Base-by-base conservation (phyloP, 1,139 yeast species). In the Spathaspora jeffriesii region DNA sequence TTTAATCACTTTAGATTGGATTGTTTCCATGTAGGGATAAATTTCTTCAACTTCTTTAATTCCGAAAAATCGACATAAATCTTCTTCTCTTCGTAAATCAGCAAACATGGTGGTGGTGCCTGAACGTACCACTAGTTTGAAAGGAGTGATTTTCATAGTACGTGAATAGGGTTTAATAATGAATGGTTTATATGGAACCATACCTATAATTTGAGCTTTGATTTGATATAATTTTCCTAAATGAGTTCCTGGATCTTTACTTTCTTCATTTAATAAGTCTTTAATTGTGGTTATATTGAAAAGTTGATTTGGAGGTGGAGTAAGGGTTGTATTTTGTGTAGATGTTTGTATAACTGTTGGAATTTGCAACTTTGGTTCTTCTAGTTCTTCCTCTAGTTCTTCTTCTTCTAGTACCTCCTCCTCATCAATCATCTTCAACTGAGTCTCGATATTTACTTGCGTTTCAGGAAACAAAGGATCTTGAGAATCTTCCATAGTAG, bases 21-120 rank as follows among this genome's bases (percentile, higher is more conserved):
- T 39, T 8, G 14, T 22, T 1, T 38, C 46, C 14, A 47, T 14
- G 3, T 49, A 23, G 8, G 45, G 50, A 40, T 47, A 50, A 8
- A 59, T 52, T 32, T 69, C 71, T 50, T 69, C 74, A 13, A 62
- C 56, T 47, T 70, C 75, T 4, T 40, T 34, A 4, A 70, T 50
- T 4, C 56, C 60, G 8, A 69, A 53, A 49, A 71, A 70, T 14
- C 47, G 31, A 46, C 71, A 63, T 3, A 68, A 53, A 39, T 71
- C 75, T 8, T 47, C 41, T 4, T 58, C 63, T 2, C 59, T 57
- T 11, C 54, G 49, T 25, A 70, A 61, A 44, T 71, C 73, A 4
- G 68, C 49, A 4, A 68, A 39, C 27, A 46, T 50, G 2, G 43
- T 28, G 7, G 44, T 23, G 6, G 21, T 18, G 7, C 44, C 47